Base-by-base conservation (phyloP, 2,329 filamentous ascomycete genomes). In the Geosmithia flava region DNA sequence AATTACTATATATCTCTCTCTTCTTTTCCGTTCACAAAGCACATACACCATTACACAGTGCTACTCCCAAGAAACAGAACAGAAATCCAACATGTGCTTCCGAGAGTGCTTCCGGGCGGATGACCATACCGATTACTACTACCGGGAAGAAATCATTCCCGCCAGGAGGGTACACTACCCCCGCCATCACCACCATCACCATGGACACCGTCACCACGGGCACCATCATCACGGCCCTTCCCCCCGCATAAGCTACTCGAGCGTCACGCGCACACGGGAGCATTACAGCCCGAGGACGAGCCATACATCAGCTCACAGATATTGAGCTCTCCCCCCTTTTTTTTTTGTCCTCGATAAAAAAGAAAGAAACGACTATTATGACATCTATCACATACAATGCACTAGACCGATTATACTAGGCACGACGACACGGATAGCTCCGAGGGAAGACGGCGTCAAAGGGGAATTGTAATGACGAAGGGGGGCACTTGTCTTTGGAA, bases 141-240 rank as follows among this genome's bases (percentile, higher is more conserved):
- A 77, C 59, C 69, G 69, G 58, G 71, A 77, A 62, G 73, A 77
- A 54, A 66, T 71, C 53, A 66, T 73, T 44, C 74, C 74, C 42
- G 64, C 68, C 49, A 63, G 70, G 41, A 64, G 67, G 45, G 58
- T 60, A 49, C 52, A 54, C 45, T 59, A 63, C 45, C 58, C 59
- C 39, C 55, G 57, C 39, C 56, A 58, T 23, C 52, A 55, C 52
- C 42, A 56, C 52, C 58, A 61, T 47, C 57, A 62, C 42, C 61
- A 64, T 52, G 58, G 55, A 30, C 59, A 66, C 45, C 60, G 62
- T 16, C 61, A 63, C 49, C 60, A 63, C 44, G 56, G 59, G 44
- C 59, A 64, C 44, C 62, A 65, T 42, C 59, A 61, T 45, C 57
- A 58, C 49, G 55, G 55, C 44, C 57, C 62, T 45, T 65, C 66